Evolutionary conservation across 345 rosid genomes (phyloP), one percentile per base, ranked within the genome.

Genomic region (Sapria himalayana): DNA sequence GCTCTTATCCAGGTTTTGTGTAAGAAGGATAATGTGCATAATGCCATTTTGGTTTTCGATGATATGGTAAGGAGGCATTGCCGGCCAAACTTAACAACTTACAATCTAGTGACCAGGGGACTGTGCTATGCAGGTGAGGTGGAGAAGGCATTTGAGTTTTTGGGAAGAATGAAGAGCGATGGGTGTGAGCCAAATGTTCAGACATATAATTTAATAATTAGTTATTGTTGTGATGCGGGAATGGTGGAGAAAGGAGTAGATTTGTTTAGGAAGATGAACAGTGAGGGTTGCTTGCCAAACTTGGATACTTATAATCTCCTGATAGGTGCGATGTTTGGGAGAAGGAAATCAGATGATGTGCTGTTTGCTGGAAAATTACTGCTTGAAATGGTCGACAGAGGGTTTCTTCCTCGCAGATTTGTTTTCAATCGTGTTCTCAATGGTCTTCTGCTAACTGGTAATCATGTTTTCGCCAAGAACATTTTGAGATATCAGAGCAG

Each of bases 381-480:
- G 58, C 51, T 81, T 56, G 85, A 86, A 66, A 86, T 86, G 97
- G 76, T 78, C 56, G 94, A 71, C 58, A 71, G 94, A 60, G 85
- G 94, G 42, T 86, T 78, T 63, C 46, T 76, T 21, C 97, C 97
- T 8, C 58, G 79, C 52, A 81, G 46, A 34, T 67, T 81, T 45
- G 73, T 69, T 52, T 78, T 78, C 62, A 78, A 70, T 51, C 67
- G 76, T 45, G 74, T 86, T 57, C 45, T 86, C 60, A 61, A 81
- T 39, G 94, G 97, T 44, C 92, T 86, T 46, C 64, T 70, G 46
- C 45, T 86, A 40, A 81, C 85, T 3, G 97, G 97, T 29, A 73
- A 81, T 64, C 94, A 78, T 60, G 56, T 39, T 35, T 76, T 78
- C 42, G 80, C 89, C 0, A 70, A 65, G 53, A 70, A 78, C 54